Percentiles rank a stretch among this genome's conserved stretches.
phyloP scores from a whole-genome alignment of 306 rosid species.

The Lathyrus aphaca region DNA sequence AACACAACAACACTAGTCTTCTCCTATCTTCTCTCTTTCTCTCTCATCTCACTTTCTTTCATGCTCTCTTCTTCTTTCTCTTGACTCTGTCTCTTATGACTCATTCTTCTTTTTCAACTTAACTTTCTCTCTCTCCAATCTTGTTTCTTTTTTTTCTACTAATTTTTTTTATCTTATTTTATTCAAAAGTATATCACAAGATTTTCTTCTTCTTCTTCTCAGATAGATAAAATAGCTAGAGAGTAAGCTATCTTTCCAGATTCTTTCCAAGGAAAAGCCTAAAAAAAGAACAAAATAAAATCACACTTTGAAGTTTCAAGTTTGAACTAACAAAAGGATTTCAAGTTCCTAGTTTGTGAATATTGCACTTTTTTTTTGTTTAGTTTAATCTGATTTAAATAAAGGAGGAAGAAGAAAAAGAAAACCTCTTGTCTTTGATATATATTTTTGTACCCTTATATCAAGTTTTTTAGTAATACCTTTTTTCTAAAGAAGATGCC shows the following conservation, averaged over 20 bases:
- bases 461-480: not conserved
- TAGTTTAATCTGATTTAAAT: slow-evolving; percentile 36
- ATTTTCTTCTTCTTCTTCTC: slow-evolving; percentile 42
- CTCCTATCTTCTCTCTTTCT: slow-evolving; percentile 34
- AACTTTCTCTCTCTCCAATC: slow-evolving; percentile 13
- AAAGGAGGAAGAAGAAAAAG: slow-evolving; percentile 27
- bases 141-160: not conserved
- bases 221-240: slow-evolving; percentile 38
- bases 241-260: slow-evolving; percentile 43
- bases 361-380: slow-evolving; percentile 38
- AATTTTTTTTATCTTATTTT: not conserved
- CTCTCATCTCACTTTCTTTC: slow-evolving; percentile 29
- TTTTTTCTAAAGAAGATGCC: slow-evolving; percentile 66
- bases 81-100: slow-evolving; percentile 46
- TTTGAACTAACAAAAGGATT: not conserved
- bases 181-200: slow-evolving; percentile 22
- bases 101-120: slow-evolving; percentile 35
- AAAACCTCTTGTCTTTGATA: slow-evolving; percentile 4
- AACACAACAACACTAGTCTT: slow-evolving; percentile 25
- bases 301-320: not conserved
- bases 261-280: slow-evolving; percentile 41
- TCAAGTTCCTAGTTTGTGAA: slow-evolving; percentile 31
- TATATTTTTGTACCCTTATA: slow-evolving; percentile 31
- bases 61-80: slow-evolving; percentile 38
- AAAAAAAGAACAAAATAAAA: not conserved